Evolutionary conservation across 2,329 filamentous ascomycete genomes (phyloP).

Genomic region (Pseudomassariella vexata): DNA sequence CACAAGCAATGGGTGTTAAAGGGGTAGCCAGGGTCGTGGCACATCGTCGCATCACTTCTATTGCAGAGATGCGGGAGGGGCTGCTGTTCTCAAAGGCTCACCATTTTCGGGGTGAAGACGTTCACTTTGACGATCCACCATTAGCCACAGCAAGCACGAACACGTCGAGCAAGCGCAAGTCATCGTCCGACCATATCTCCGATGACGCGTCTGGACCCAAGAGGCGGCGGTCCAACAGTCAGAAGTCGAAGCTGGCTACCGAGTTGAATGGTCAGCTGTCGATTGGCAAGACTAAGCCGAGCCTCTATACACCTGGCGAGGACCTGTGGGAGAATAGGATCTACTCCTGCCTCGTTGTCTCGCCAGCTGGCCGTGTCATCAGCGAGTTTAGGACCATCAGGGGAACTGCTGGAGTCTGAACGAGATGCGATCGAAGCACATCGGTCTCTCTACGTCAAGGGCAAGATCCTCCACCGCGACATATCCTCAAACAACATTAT

Average conservation of each 20-base stretch:
- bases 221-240: constrained; percentile 1
- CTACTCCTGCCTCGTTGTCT: not conserved
- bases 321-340: constrained; percentile 1
- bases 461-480: no score
- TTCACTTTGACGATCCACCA: not conserved
- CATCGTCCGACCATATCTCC: not conserved
- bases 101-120: not conserved
- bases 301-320: not conserved
- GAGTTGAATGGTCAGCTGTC: no score
- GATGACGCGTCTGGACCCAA: not conserved
- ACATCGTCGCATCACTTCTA: no score
- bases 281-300: not conserved
- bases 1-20: no score
- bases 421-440: no score
- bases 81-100: not conserved
- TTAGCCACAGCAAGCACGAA: not conserved
- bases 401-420: no score
- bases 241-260: not conserved
- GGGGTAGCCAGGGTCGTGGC: no score
- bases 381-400: no score
- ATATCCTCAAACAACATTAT: no score
- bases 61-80: not conserved
- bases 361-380: not conserved
- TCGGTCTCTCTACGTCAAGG: no score
- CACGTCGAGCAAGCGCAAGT: not conserved